Percentiles rank a stretch among this genome's conserved stretches.
These are phyloP conservation scores for Zelopaecilomyces penicillatus DNA, from an alignment of 2,329 filamentous ascomycete genomes.

Conservation along the genomic window DNA sequence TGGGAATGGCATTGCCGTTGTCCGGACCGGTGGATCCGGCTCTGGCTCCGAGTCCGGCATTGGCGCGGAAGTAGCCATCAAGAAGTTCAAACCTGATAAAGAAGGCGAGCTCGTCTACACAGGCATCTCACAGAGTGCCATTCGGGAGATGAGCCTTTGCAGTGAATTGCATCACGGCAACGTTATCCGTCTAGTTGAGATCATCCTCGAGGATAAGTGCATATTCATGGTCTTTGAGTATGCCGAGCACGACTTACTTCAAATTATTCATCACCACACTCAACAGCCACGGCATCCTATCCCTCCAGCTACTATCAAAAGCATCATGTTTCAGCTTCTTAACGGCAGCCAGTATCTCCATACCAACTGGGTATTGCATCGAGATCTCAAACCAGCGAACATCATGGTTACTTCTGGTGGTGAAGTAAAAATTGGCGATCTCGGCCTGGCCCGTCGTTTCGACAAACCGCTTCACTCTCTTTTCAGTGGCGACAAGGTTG, in stretches of 20 bases:
- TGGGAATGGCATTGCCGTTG: conserved; percentile 1
- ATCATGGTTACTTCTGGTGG: conserved; percentile 94
- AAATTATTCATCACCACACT: conserved; percentile 97
- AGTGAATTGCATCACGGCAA: conserved; percentile 84
- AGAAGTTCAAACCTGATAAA: conserved; percentile 99
- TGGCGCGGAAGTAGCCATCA: conserved; percentile 84
- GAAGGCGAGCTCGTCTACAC: conserved; percentile 95
- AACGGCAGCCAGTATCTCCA: conserved; percentile 94
- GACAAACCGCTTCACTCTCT: conserved; percentile 88
- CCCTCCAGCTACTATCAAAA: conserved; percentile 79
- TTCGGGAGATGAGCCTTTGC: conserved; percentile 95
- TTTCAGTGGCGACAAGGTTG: conserved; percentile 92
- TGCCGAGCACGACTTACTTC: conserved; percentile 90
- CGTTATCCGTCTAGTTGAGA: conserved; percentile 85
- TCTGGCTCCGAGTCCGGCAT: conserved; percentile 36
- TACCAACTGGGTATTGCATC: conserved; percentile 93
- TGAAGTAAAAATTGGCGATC: conserved; percentile 88
- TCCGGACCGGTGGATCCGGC: conserved; percentile 4
- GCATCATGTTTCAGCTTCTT: conserved; percentile 90
- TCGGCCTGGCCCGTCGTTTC: conserved; percentile 86
- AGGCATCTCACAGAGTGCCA: conserved; percentile 92
- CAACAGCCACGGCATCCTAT: conserved; percentile 83
- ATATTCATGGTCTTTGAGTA: conserved; percentile 99
- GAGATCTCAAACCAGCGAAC: conserved; percentile 94
- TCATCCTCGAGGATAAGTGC: conserved; percentile 96